Evolutionary conservation across 805 yeast species (phyloP), one percentile per base, ranked within the genome.

Genomic region (Debaryomyces castellii): DNA sequence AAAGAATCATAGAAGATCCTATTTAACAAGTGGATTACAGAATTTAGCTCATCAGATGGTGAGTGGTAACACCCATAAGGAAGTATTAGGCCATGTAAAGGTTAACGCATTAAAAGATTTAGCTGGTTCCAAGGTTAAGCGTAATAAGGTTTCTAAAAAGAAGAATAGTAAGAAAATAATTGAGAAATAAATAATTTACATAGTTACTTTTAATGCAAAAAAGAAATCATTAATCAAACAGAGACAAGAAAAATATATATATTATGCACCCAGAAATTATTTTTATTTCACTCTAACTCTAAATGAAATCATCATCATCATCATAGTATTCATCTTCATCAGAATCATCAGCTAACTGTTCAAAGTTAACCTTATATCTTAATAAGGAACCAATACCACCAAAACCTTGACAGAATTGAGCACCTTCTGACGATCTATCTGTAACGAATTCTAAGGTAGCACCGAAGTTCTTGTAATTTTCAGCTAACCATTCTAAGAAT

Each of bases 301-400:
- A 65, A 58, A 66, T 66, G 69, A 66, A 67, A 53, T 66, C 82
- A 59, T 77, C 78, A 60, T 81, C 86, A 52, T 84, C 87, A 67
- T 83, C 90, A 68, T 83, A 90, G 66, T 84, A 87, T 67, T 89
- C 96, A 50, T 72, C 77, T 62, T 91, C 97, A 52, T 89, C 96
- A 48, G 83, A 77, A 46, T 89, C 97, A 44, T 89, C 96, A 43
- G 76, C 87, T 64, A 94, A 80, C 76, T 90, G 97, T 68, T 94
- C 99, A 61, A 94, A 94, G 75, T 94, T 94, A 58, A 94, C 94
- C 72, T 90, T 90, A 73, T 94, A 94, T 75, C 99, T 89, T 67
- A 94, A 76, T 58, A 94, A 67, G 47, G 97, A 97, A 68, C 99
- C 99, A 55, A 94, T 81, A 74, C 99, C 99, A 86, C 99, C 99